Percentiles rank a stretch among this genome's conserved stretches.
phyloP scores from a whole-genome alignment of 306 rosid species.

The Quercus mongolica region DNA sequence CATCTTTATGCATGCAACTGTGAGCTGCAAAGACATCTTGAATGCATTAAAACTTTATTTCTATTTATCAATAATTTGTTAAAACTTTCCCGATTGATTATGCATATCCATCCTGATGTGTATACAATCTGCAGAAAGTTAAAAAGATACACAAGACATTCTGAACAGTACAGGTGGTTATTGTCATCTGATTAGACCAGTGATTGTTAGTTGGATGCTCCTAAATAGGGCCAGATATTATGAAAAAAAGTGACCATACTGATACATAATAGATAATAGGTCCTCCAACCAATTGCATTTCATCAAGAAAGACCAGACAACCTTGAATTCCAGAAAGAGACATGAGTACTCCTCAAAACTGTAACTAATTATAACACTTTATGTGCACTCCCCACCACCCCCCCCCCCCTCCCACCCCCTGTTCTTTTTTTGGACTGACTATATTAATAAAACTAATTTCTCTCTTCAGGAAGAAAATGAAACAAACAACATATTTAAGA shows the following conservation, averaged over 20 bases:
- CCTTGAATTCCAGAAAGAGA: neutral
- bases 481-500: neutral
- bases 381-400: neutral
- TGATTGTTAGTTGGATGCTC: neutral
- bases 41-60: constrained; percentile 4
- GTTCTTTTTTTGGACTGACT: neutral
- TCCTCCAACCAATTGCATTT: neutral
- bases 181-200: neutral
- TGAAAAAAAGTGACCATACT: neutral
- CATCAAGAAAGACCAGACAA: neutral
- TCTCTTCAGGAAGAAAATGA: neutral
- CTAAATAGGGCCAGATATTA: constrained; percentile 7
- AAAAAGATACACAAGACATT: constrained; percentile 2
- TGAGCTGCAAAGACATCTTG: constrained; percentile 49
- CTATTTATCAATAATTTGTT: constrained; percentile 3
- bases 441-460: neutral
- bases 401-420: no score
- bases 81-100: neutral
- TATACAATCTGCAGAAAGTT: neutral
- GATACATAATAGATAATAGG: neutral
- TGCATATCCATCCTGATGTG: neutral
- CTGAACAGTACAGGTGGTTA: neutral
- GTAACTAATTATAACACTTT: neutral
- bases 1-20: constrained; percentile 88
- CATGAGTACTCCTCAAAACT: neutral